These are phyloP conservation scores for Dovyalis caffra DNA, from an alignment of 345 rosid species.

Conservation along the genomic window DNA sequence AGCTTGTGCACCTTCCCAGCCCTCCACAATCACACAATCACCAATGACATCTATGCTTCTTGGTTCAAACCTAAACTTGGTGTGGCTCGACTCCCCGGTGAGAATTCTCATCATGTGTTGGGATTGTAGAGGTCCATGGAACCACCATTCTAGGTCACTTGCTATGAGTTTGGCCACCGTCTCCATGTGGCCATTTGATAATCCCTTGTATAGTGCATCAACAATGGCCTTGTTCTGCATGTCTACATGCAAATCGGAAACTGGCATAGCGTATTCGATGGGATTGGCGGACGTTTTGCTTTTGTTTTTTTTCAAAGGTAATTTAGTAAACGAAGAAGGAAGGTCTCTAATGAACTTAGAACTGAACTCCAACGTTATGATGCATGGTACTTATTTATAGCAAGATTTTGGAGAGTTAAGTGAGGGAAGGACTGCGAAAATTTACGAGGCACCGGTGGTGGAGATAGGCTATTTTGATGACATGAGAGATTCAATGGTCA, in stretches of 20 bases:
- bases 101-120: slow-evolving; percentile 83
- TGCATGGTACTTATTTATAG: too few relatives aligned
- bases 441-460: too few relatives aligned
- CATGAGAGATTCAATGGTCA: not conserved
- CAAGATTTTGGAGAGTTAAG: too few relatives aligned
- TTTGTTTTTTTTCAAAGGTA: too few relatives aligned
- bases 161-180: slow-evolving; percentile 48
- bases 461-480: not conserved
- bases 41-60: slow-evolving; percentile 56
- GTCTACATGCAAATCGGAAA: slow-evolving; percentile 11
- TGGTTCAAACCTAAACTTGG: slow-evolving; percentile 58
- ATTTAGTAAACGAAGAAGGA: too few relatives aligned
- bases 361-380: too few relatives aligned
- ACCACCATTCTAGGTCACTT: slow-evolving; percentile 83
- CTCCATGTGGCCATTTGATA: slow-evolving; percentile 36
- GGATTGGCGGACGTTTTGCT: too few relatives aligned
- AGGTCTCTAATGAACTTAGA: too few relatives aligned
- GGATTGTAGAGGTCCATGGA: slow-evolving; percentile 78
- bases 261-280: too few relatives aligned
- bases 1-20: slow-evolving; percentile 76
- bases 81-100: slow-evolving; percentile 50
- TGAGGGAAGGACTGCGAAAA: too few relatives aligned
- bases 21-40: slow-evolving; percentile 74
- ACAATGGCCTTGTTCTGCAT: slow-evolving; percentile 31
- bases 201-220: slow-evolving; percentile 49